Percentiles rank a stretch among this genome's conserved stretches.
Conservation (phyloP, 225 moss, liverwort and hornwort genomes). For the Bryum argenteum region DNA sequence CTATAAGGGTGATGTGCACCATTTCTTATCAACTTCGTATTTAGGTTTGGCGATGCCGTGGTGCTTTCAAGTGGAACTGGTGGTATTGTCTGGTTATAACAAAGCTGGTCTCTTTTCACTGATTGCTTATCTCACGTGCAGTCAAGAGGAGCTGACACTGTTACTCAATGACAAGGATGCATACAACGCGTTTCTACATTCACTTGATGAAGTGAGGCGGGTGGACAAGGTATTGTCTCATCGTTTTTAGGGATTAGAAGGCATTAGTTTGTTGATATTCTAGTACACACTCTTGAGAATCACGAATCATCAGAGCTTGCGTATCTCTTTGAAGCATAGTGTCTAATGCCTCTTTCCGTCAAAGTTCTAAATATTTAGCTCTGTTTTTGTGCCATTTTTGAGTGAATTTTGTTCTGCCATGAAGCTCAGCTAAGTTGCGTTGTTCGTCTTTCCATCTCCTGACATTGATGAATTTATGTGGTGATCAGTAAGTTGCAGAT, state of each 20-base stretch:
- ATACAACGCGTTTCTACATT: conserved; percentile 63
- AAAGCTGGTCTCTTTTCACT: background rate
- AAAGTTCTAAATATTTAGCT: conserved; percentile 12
- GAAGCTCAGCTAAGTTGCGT: background rate
- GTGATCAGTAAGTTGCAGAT: conserved; percentile 44
- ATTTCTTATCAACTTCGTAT: too few species aligned
- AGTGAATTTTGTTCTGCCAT: conserved; percentile 2
- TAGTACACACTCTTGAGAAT: too few species aligned
- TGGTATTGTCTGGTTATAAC: background rate
- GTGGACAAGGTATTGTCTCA: too few species aligned
- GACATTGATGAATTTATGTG: conserved; percentile 1
- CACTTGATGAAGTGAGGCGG: conserved; percentile 74
- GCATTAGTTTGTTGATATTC: conserved; percentile 8
- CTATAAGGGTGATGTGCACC: too few species aligned
- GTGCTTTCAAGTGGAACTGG: background rate
- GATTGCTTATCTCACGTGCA: conserved; percentile 17
- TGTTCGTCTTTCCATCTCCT: background rate
- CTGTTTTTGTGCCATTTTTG: background rate
- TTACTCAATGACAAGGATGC: conserved; percentile 65
- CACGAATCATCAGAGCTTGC: background rate
- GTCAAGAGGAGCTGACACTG: conserved; percentile 41
- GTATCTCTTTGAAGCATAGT: background rate
- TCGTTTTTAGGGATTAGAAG: too few species aligned
- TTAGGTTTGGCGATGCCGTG: background rate
- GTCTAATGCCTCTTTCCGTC: background rate